Conservation (phyloP, 495 filamentous ascomycete species). For the Echria macrotheca region DNA sequence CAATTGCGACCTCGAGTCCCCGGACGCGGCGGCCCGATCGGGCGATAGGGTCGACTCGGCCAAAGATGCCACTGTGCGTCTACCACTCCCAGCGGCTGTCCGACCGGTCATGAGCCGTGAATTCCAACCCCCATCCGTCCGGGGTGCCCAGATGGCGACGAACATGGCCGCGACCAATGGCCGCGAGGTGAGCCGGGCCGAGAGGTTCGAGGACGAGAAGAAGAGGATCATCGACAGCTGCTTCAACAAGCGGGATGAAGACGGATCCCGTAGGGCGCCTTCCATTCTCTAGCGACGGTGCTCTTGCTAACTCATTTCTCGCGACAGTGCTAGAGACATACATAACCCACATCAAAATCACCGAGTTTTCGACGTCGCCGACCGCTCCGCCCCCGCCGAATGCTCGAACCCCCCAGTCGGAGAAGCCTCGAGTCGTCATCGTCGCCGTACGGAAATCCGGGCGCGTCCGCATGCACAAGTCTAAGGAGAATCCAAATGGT, state of each 20-base stretch:
- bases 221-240: conserved; percentile 84
- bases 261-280: conserved; percentile 64
- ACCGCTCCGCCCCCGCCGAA: conserved; percentile 77
- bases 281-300: not conserved
- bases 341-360: conserved; percentile 90
- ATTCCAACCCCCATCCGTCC: conserved; percentile 14
- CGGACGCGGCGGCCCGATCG: not conserved
- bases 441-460: conserved; percentile 88
- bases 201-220: conserved; percentile 95
- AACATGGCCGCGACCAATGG: conserved; percentile 24
- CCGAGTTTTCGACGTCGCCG: conserved; percentile 79
- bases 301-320: conserved; percentile 8
- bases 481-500: conserved; percentile 87
- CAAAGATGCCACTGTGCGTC: conserved; percentile 11
- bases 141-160: conserved; percentile 16
- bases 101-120: conserved; percentile 23
- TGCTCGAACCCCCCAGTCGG: conserved; percentile 57
- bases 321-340: conserved; percentile 80
- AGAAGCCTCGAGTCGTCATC: conserved; percentile 87
- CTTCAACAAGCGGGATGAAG: conserved; percentile 80
- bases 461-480: conserved; percentile 92
- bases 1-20: too few species aligned
- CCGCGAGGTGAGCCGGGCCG: conserved; percentile 61
- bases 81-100: conserved; percentile 14
- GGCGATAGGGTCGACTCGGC: not conserved